Conservation (phyloP, 257 asterid species). For the Apocynum venetum region DNA sequence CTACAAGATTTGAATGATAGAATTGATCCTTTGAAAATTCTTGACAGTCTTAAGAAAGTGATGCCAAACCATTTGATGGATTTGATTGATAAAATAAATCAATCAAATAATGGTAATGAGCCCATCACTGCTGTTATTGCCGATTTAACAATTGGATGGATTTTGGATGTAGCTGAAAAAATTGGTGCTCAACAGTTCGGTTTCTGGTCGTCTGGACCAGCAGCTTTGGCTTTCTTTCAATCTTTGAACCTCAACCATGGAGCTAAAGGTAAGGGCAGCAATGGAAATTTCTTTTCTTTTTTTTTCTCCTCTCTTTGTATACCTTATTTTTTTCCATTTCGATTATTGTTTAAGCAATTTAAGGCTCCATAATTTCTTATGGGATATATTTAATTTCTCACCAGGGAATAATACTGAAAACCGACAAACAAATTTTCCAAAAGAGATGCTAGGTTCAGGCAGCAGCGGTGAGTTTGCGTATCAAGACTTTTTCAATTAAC, state of each 20-base stretch:
- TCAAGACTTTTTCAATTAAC: not conserved
- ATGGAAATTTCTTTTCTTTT: constrained; percentile 18
- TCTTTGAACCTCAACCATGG: constrained; percentile 30
- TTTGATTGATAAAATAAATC: constrained; percentile 24
- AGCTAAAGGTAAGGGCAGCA: constrained; percentile 25
- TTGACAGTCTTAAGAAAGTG: constrained; percentile 12
- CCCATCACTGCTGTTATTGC: constrained; percentile 37
- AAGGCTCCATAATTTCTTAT: not conserved
- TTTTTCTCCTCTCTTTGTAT: not conserved
- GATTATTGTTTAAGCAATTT: constrained; percentile 21
- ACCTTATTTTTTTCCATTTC: not conserved
- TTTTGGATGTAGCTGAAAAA: constrained; percentile 39
- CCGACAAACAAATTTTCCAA: not conserved
- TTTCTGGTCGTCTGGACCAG: constrained; percentile 49
- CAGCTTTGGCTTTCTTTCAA: constrained; percentile 43
- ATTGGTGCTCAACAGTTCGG: constrained; percentile 38
- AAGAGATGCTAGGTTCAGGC: not conserved
- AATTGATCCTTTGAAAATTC: not conserved
- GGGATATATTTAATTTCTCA: not conserved
- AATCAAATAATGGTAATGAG: not conserved
- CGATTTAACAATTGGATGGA: constrained; percentile 35
- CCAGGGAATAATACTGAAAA: not conserved
- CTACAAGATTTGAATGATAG: constrained; percentile 15
- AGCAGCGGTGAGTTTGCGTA: not conserved
- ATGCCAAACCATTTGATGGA: constrained; percentile 15